Evolutionary conservation across 73 alveolate genomes (phyloP), one percentile per base, ranked within the genome.

Genomic region (Breviolum minutum): DNA sequence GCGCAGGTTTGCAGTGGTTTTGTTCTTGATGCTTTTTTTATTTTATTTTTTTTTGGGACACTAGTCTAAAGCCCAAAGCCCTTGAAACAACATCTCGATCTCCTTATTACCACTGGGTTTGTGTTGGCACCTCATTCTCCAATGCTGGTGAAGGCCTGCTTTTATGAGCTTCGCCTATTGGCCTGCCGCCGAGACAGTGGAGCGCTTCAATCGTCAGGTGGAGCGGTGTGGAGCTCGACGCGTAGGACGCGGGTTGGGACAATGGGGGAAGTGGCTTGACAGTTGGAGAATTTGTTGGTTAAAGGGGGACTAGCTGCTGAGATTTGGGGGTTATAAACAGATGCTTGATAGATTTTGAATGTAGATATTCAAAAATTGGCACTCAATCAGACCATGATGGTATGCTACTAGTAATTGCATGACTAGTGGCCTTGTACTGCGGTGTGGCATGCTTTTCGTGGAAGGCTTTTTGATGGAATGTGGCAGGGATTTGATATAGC

Each of bases 91-190:
- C 26, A 69, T 19, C 16, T 22, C 85, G 4, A 69, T 19, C 16
- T 22, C 85, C 19, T 22, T 16, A 74, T 11, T n/a, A 1, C 19
- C 16, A 14, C 5, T 74, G 29, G 29, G 85, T 17, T 74, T 22
- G 26, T 11, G 29, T n/a, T 74, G 0, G 85, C 85, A 74, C 48
- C 54, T 40, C 54, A 40, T 40, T n/a, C 84, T 74, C 85, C 32
- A 40, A n/a, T 40, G 60, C 85, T 14, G 26, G 85, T 24, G 48
- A 19, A 83, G 96, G 96, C 96, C 97, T 22, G 97, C 97, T n/a
- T 91, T 91, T 63, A 91, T 91, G 97, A 91, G 79, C 64, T 91
- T 71, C 63, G 97, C 97, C 14, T 91, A 54, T 9, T 91, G 97
- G 97, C 97, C 97, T 20, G 97, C 97, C 17, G 30, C 40, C 2